Base-by-base conservation (phyloP, 495 filamentous ascomycete species). In the Podospora appendiculata region DNA sequence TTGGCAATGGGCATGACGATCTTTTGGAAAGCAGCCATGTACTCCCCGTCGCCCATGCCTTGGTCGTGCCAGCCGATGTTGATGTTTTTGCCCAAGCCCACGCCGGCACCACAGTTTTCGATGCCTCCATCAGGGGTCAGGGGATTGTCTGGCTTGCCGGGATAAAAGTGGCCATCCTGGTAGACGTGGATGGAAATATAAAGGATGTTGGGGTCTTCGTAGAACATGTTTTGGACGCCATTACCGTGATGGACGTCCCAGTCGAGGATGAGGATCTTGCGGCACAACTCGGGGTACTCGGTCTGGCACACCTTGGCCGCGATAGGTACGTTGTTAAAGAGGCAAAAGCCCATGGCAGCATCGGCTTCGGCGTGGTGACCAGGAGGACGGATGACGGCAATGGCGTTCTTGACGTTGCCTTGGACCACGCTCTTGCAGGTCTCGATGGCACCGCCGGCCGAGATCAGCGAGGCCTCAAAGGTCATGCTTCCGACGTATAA, bases 131-230 rank as follows among this genome's bases (percentile, higher is more conserved):
- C 77, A 2, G 77, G 76, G n/a, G 71, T 67, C 61, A 72, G 71
- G 32, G 64, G 56, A 43, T 78, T 75, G 32, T 87, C 85, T 5
- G 77, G 77, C 19, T 82, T 80, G 25, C 83, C 81, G 0, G 93
- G 93, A 65, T 99, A 99, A 66, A 96, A 99, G 7, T 69, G 74
- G 0, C 88, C 91, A 53, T 86, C 76, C 36, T 81, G 72, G 56
- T 90, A 89, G 40, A 96, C 89, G 66, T 99, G 93, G n/a, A 96
- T 70, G 0, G 94, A 97, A 52, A 99, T 90, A 62, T 99, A 99
- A 0, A 99, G 79, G 32, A 97, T 82, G 60, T 95, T 95, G 0
- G 93, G 93, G 62, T 97, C 89, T 19, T 89, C 76, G 63, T 97
- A 95, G 57, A 97, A 96, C 41, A 91, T 88, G 55, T 93, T 88